These are phyloP conservation scores for Persicaria tinctoria DNA, from an alignment of 148 eudicot genomes.

Conservation along the genomic window DNA sequence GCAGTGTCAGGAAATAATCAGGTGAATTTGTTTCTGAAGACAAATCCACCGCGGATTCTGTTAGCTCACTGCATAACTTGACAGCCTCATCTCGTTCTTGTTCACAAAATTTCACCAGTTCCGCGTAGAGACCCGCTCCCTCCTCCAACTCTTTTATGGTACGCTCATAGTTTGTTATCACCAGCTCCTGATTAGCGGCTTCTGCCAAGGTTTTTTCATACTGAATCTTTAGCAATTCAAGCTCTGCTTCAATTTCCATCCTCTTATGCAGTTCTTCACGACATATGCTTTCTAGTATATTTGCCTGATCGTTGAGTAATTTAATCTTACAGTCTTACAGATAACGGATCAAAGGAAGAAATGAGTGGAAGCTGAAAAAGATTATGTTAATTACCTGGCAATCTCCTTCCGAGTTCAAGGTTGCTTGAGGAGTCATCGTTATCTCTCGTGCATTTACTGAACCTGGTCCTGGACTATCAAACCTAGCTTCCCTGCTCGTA, in stretches of 20 bases:
- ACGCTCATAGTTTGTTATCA: conserved; percentile 23
- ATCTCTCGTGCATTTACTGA: not conserved
- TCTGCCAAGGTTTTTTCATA: conserved; percentile 21
- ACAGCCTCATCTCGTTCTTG: conserved; percentile 25
- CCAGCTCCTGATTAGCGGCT: conserved; percentile 21
- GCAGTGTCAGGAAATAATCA: not conserved
- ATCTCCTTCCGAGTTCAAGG: not conserved
- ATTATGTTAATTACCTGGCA: not conserved
- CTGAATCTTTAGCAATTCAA: conserved; percentile 18
- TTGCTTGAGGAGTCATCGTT: not conserved
- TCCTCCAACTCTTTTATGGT: conserved; percentile 28
- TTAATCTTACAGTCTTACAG: not conserved
- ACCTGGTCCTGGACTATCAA: not conserved
- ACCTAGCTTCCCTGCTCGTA: not conserved
- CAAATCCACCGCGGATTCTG: no score
- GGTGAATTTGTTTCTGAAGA: not conserved
- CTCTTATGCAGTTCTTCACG: conserved; percentile 8
- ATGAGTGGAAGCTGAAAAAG: not conserved
- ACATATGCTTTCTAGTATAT: not conserved
- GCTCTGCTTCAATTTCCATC: conserved; percentile 24
- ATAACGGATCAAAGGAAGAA: not conserved
- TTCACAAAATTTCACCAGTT: conserved; percentile 24
- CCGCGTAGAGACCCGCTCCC: conserved; percentile 19
- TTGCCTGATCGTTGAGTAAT: not conserved
- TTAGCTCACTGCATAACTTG: not conserved